A percentile compares a stretch with the other conserved stretches of the same genome.
Conservation (phyloP, 2,329 filamentous ascomycete genomes). For the Zymoseptoria pseudotritici region DNA sequence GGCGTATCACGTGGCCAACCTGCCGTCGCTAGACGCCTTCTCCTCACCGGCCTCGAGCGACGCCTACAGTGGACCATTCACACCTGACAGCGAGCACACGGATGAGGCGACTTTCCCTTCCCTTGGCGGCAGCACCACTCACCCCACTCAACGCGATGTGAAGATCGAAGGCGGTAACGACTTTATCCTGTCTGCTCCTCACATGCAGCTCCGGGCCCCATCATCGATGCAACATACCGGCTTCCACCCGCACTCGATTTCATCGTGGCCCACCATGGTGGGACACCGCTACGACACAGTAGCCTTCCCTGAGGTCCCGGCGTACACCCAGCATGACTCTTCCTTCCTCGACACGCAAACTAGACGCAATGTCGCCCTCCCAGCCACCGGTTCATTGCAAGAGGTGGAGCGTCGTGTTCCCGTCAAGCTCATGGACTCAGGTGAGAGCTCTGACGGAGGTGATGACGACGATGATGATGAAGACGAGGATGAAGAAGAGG, state of each 20-base stretch:
- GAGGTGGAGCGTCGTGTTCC: neutral
- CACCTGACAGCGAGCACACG: no score
- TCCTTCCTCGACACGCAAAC: no score
- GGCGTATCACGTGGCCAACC: neutral
- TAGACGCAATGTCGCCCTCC: neutral
- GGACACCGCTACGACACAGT: neutral
- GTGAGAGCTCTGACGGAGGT: neutral
- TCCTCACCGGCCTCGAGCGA: neutral
- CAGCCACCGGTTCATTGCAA: neutral
- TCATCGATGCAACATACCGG: neutral
- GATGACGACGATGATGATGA: neutral
- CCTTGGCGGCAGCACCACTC: no score
- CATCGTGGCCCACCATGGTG: neutral
- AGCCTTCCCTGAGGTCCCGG: neutral
- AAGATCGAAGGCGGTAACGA: neutral
- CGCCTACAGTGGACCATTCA: no score
- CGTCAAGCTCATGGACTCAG: neutral
- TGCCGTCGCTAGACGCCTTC: neutral
- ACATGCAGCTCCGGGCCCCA: neutral
- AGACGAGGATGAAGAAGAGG: slow-evolving; percentile 1
- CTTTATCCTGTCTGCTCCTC: neutral
- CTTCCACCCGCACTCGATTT: neutral
- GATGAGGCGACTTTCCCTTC: no score
- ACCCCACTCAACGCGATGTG: no score
- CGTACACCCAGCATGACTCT: neutral